A percentile compares a stretch with the other conserved stretches of the same genome.
These are phyloP conservation scores for Nymphaea colorata DNA, from an alignment of 164 flowering plant genomes.

Conservation along the genomic window DNA sequence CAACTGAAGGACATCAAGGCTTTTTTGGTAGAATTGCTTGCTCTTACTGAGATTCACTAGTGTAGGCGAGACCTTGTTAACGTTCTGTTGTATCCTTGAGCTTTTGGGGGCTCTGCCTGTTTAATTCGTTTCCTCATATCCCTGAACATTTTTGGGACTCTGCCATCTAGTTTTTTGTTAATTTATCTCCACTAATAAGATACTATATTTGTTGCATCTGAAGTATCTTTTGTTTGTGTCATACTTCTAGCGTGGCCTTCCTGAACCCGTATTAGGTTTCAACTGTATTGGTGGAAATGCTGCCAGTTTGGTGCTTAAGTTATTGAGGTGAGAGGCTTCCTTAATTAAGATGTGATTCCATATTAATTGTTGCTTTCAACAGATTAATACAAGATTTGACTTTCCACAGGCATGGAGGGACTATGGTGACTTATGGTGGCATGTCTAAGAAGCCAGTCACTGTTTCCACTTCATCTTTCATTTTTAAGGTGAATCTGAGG, in stretches of 20 bases:
- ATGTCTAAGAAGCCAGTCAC: conserved; percentile 92
- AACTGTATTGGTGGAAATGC: conserved; percentile 93
- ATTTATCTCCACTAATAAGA: background rate
- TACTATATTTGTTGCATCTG: background rate
- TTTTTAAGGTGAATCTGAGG: conserved; percentile 62
- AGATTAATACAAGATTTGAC: background rate
- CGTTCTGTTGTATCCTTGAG: conserved; percentile 1
- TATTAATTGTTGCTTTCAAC: background rate
- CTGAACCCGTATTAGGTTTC: conserved; percentile 81
- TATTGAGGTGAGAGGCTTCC: conserved; percentile 49
- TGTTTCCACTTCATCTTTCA: conserved; percentile 87
- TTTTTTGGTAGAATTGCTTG: conserved; percentile 51
- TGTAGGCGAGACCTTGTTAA: background rate
- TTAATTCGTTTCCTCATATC: background rate
- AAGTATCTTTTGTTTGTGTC: background rate
- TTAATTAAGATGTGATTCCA: background rate
- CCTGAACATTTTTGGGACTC: background rate
- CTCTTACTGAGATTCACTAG: background rate
- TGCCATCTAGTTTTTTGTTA: background rate
- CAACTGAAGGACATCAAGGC: conserved; percentile 65
- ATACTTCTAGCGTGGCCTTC: conserved; percentile 41
- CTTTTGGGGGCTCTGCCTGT: background rate
- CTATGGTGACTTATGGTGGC: conserved; percentile 99
- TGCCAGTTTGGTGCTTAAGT: conserved; percentile 76
- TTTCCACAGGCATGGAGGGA: conserved; percentile 68